These are phyloP conservation scores for Stemphylium vesicarium DNA, from an alignment of 2,329 filamentous ascomycete species.

Conservation along the genomic window DNA sequence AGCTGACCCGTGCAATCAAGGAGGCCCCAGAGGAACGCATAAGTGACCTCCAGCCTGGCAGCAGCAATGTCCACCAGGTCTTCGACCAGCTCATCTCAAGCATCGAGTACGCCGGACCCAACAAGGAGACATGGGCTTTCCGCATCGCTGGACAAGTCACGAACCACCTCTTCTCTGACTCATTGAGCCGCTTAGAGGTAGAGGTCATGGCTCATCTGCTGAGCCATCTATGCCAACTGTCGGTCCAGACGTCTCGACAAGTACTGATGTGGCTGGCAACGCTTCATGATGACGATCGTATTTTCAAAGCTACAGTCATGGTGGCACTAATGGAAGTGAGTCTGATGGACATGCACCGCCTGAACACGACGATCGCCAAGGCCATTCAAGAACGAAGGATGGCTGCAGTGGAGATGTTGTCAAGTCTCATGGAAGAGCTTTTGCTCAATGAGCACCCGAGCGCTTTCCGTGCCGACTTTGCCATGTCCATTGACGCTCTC, in stretches of 20 bases:
- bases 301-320: constrained; percentile 68
- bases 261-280: constrained; percentile 59
- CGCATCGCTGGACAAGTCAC: constrained; percentile 64
- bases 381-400: constrained; percentile 74
- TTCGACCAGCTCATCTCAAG: constrained; percentile 63
- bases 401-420: constrained; percentile 78
- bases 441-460: constrained; percentile 79
- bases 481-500: constrained; percentile 79
- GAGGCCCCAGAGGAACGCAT: constrained; percentile 65
- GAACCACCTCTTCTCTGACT: constrained; percentile 62
- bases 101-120: constrained; percentile 59
- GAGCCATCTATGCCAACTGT: constrained; percentile 66
- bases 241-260: constrained; percentile 62
- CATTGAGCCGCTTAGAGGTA: constrained; percentile 63
- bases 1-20: constrained; percentile 63
- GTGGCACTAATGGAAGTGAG: constrained; percentile 65
- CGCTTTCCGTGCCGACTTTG: constrained; percentile 84
- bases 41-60: constrained; percentile 60
- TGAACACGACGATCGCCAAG: constrained; percentile 71
- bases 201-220: constrained; percentile 69
- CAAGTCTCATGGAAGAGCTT: constrained; percentile 77
- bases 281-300: constrained; percentile 62
- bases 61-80: constrained; percentile 62
- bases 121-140: constrained; percentile 63
- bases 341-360: constrained; percentile 65